Evolutionary conservation across 139 green algal species (phyloP), one percentile per base, ranked within the genome.

Genomic region (Chlorella sp.): DNA sequence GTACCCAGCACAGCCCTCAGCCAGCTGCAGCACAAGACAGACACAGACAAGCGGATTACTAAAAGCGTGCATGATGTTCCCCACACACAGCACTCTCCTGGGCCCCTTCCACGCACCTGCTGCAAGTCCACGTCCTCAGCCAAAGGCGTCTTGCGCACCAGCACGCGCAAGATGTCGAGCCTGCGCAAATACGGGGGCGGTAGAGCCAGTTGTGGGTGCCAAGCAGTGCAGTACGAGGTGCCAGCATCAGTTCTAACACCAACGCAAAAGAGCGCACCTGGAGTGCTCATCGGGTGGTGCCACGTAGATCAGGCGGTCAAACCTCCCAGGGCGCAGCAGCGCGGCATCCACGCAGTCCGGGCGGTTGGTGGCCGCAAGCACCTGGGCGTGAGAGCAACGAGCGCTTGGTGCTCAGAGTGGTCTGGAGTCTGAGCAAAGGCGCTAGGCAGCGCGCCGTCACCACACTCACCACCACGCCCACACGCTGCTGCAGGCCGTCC

Each of bases 321-420:
- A 97, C 2, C 95, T 81, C 6, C 95, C 95, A 0, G 95, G 92
- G 0, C 95, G 80, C 35, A 89, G 81, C 49, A 99, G 83, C 0
- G 93, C 91, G 1, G 78, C 49, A 75, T 99, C 95, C 24, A 99
- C 62, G 0, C 88, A 78, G 50, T 97, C 89, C 0, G 90, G 87
- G 0, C 93, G 81, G 84, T 99, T 99, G 67, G 93, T 99, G 31
- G 94, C 95, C 2, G 85, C 95, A 0, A 99, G 55, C 1, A 98
- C 87, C 35, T 73, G 50, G 5, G 20, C 60, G 60, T 17, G 26
- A 14, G 23, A 67, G 26, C 6, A 29, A 70, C 27, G 63, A 24
- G 23, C 42, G n/a, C n/a, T n/a, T n/a, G n/a, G n/a, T n/a, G n/a
- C n/a, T n/a, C n/a, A n/a, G n/a, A n/a, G n/a, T n/a, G n/a, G n/a